phyloP scores from a whole-genome alignment of 257 asterid species.

The Hygrophila difformis region DNA sequence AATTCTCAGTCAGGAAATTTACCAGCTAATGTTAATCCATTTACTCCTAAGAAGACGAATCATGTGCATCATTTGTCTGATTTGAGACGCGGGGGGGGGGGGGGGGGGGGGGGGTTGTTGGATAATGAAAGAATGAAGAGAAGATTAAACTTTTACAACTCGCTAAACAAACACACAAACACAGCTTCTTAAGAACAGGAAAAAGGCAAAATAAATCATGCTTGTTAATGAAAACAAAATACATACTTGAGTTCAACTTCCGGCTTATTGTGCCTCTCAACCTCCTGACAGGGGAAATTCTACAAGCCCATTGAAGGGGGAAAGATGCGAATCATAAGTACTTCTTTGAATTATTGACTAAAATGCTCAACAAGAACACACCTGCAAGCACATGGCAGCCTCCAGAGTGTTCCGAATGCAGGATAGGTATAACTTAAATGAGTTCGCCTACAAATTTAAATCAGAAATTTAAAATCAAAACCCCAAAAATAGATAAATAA shows the following conservation, averaged over 20 bases:
- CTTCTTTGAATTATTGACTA: neutral
- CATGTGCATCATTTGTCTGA: too few species aligned
- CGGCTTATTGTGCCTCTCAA: constrained; percentile 98
- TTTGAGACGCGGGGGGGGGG: too few species aligned
- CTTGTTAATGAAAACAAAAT: constrained; percentile 9
- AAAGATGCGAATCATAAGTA: neutral
- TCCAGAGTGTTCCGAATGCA: constrained; percentile 84
- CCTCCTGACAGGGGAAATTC: constrained; percentile 99
- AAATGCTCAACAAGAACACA: constrained; percentile 18
- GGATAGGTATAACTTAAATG: constrained; percentile 55
- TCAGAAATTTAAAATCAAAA: constrained; percentile 1
- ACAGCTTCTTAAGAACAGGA: neutral
- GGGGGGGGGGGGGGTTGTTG: too few species aligned
- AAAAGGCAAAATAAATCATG: neutral
- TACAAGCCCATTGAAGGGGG: constrained; percentile 31
- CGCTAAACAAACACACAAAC: too few species aligned
- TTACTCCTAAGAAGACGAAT: too few species aligned
- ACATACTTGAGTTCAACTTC: constrained; percentile 97
- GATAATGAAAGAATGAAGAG: too few species aligned
- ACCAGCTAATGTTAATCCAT: too few species aligned
- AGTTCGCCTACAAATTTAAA: constrained; percentile 35
- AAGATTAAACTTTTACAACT: too few species aligned
- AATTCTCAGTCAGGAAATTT: too few species aligned
- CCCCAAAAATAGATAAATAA: too few species aligned
- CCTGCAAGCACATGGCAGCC: constrained; percentile 96